Base-by-base conservation (phyloP, 2,329 filamentous ascomycete genomes). In the Colletotrichum aenigma region DNA sequence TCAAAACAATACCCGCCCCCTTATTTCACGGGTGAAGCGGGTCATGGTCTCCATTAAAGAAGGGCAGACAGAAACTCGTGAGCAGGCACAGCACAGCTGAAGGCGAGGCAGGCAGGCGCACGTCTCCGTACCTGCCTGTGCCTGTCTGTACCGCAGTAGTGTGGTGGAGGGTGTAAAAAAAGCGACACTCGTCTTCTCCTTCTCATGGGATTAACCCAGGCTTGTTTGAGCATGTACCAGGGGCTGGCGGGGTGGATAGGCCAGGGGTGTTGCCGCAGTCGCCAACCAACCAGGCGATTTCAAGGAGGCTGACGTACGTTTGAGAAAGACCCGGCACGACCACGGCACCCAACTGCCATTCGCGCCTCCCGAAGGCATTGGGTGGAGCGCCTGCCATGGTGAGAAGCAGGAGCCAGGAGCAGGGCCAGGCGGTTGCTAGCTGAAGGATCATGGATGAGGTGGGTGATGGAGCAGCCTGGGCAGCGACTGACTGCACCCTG, bases 241-340 rank as follows among this genome's bases (percentile, higher is more conserved):
- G 67, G 55, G 38, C 12, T 48, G 43, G 43, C 43, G n/a, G 43
- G 43, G 43, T 48, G 43, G 43, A 1, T 48, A 21, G 43, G n/a
- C 43, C 43, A 32, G 26, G 56, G 43, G 24, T 43, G 24, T 43
- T 43, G 34, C 55, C 32, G 21, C 55, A 26, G 60, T 18, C 66
- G 43, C 16, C 16, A 30, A 58, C 60, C 66, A 60, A 61, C 32
- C 55, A 52, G 24, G 21, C 69, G 55, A 62, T 32, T 52, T n/a
- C 73, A 36, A 69, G 73, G 70, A 69, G 73, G 73, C 73, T 75
- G 73, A 73, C 70, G 73, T 74, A 74, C n/a, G 74, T 76, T 76
- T 73, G 74, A 76, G 70, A 58, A 52, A 52, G 56, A 61, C 66
- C 26, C 52, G 56, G 34, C 16, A 21, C n/a, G 34, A 26, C 74